Evolutionary conservation across 768 basidiomycete species (phyloP), one percentile per base, ranked within the genome.

Genomic region (Amanita pseudoporphyria): DNA sequence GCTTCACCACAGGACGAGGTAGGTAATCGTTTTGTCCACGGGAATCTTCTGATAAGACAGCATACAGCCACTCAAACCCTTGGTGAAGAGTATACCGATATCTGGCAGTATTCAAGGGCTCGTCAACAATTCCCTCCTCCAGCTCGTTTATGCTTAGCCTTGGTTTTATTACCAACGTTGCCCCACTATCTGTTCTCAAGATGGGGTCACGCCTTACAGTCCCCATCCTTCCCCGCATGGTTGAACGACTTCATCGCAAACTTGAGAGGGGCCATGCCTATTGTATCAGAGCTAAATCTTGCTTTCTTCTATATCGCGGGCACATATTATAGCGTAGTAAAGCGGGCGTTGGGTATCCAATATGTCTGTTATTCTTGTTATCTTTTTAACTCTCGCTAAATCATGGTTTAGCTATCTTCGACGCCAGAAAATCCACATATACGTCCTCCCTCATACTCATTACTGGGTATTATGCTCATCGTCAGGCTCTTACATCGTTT

Each of bases 71-170:
- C 73, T 9, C 89, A 92, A 64, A 90, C 85, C 3, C 71, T 92
- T 1, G 90, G 90, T n/a, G 90, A 93, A 63, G 90, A 93, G 60
- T 93, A 93, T 57, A 90, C 87, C 1, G 84, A 85, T 57, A 81
- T 86, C 30, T 87, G 88, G 85, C 79, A 82, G 55, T 77, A 81
- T 50, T 78, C 82, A 9, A 60, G 68, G 2, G 65, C 62, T 24
- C 67, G 60, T 16, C 50, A 62, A 28, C 56, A 64, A 3, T 52
- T 62, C 22, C 72, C 72, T 18, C 83, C 80, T 2, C 69, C 79
- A 12, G 62, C 56, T 18, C 59, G 59, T 44, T 59, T 68, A 7
- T 76, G 84, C 18, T 61, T 71, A 13, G 70, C 72, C 2, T 70
- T 88, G 9, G 70, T 89, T 51, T 65, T 88, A n/a, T 67, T 86